phyloP scores from a whole-genome alignment of 2,329 filamentous ascomycete genomes.

The Zarea fungicola region DNA sequence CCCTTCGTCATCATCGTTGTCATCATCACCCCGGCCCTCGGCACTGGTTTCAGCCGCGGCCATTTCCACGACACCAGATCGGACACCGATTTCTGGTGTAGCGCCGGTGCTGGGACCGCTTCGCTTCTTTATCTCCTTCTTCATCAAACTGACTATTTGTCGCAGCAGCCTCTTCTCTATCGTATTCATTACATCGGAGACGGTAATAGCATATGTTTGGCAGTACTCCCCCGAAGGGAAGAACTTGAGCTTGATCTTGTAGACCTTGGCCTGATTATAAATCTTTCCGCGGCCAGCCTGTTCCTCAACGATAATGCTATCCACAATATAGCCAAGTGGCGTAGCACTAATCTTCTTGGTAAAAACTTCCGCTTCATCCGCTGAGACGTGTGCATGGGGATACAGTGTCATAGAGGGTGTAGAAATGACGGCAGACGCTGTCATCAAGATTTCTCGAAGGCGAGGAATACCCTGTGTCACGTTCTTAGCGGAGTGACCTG shows the following conservation, averaged over 20 bases:
- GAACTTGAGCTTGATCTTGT: conserved; percentile 74
- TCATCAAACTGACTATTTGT: conserved; percentile 63
- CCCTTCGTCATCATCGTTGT: conserved; percentile 64
- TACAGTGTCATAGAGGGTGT: conserved; percentile 87
- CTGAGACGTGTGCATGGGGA: conserved; percentile 65
- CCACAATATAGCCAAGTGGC: conserved; percentile 75
- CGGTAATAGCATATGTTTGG: conserved; percentile 76
- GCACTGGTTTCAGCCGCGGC: conserved; percentile 22
- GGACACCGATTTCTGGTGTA: conserved; percentile 65
- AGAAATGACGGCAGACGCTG: conserved; percentile 80
- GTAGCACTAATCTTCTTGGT: conserved; percentile 88
- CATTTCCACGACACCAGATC: conserved; percentile 48
- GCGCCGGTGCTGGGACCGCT: conserved; percentile 57
- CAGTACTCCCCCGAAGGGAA: conserved; percentile 82
- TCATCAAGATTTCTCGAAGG: conserved; percentile 97
- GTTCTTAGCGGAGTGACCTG: conserved; percentile 96
- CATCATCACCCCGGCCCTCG: conserved; percentile 23
- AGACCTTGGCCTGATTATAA: conserved; percentile 72
- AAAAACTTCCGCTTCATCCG: conserved; percentile 68
- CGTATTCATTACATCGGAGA: conserved; percentile 70
- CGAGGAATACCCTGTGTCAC: conserved; percentile 97
- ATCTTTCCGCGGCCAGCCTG: conserved; percentile 66
- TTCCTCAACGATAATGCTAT: conserved; percentile 77
- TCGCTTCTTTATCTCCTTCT: conserved; percentile 76
- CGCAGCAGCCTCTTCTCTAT: conserved; percentile 78